A percentile compares a stretch with the other conserved stretches of the same genome.
Evolutionary conservation across 176 grass and related monocot species (phyloP).

Genomic region (Aegilops speltoides): DNA sequence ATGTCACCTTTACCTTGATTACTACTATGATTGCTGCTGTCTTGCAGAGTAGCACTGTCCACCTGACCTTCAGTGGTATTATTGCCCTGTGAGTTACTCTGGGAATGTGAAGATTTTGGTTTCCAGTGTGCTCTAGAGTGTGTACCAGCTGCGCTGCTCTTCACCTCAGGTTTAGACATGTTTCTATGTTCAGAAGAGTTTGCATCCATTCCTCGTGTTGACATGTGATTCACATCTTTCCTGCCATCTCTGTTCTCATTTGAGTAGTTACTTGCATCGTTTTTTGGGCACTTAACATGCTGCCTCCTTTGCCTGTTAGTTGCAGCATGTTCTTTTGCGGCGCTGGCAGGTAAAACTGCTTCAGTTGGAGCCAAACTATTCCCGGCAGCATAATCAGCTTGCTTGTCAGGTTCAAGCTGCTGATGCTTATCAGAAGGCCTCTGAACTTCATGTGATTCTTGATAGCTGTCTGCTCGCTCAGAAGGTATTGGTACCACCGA

Average conservation of each 20-base stretch:
- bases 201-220: slow-evolving; percentile 21
- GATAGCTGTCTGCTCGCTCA: slow-evolving; percentile 36
- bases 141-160: slow-evolving; percentile 31
- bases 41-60: slow-evolving; percentile 29
- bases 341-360: slow-evolving; percentile 22
- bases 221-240: slow-evolving; percentile 36
- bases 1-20: slow-evolving; percentile 16
- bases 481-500: slow-evolving; percentile 26
- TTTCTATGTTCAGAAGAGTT: slow-evolving; percentile 45
- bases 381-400: slow-evolving; percentile 26
- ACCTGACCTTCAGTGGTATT: slow-evolving; percentile 40
- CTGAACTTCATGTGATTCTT: slow-evolving; percentile 37
- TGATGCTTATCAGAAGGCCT: slow-evolving; percentile 38
- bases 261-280: slow-evolving; percentile 41
- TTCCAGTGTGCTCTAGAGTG: slow-evolving; percentile 69
- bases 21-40: slow-evolving; percentile 17
- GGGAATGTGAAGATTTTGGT: slow-evolving; percentile 59
- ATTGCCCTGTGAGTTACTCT: slow-evolving; percentile 42
- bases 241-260: slow-evolving; percentile 39
- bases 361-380: slow-evolving; percentile 30
- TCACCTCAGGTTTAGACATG: slow-evolving; percentile 45
- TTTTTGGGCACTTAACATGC: slow-evolving; percentile 55
- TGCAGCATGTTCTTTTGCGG: slow-evolving; percentile 46
- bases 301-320: slow-evolving; percentile 50
- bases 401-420: slow-evolving; percentile 32